Conservation (phyloP, 2,329 filamentous ascomycete species). For the Neonectria ditissima region DNA sequence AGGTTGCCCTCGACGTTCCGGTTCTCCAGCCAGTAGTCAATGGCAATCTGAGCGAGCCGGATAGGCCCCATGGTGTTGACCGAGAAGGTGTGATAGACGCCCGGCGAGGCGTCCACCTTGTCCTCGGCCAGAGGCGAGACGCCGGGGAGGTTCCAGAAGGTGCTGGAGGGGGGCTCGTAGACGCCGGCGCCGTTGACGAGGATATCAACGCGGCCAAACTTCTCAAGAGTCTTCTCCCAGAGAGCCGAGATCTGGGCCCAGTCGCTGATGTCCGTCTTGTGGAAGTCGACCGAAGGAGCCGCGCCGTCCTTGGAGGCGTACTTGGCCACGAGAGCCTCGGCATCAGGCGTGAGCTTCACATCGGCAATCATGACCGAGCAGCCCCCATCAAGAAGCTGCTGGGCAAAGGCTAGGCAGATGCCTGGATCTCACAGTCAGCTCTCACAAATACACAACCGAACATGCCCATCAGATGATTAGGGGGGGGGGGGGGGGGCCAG, state of each 20-base stretch:
- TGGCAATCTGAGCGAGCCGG: conserved; percentile 11
- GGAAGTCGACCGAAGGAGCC: conserved; percentile 30
- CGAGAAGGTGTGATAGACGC: conserved; percentile 2
- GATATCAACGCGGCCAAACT: conserved; percentile 68
- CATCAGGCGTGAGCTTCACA: conserved; percentile 3
- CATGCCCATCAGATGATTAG: neutral
- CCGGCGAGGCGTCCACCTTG: neutral
- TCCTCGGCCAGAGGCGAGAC: conserved; percentile 7
- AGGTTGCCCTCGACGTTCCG: neutral
- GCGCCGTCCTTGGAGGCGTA: neutral
- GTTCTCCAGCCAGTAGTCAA: conserved; percentile 9
- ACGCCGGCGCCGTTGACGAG: conserved; percentile 73
- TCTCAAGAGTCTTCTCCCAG: conserved; percentile 52
- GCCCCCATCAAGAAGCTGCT: conserved; percentile 15
- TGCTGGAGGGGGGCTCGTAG: conserved; percentile 44
- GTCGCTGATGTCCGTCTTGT: conserved; percentile 44
- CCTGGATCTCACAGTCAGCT: conserved; percentile 11
- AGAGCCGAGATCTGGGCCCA: conserved; percentile 41
- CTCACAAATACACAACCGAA: neutral
- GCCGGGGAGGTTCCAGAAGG: conserved; percentile 44
- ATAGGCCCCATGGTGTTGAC: conserved; percentile 3
- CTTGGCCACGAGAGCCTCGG: neutral
- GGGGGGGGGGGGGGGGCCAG: too few relatives aligned
- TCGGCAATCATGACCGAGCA: conserved; percentile 27
- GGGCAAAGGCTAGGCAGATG: conserved; percentile 13